Evolutionary conservation across 371 early-diverging fungal species (phyloP).

Genomic region (Haplosporangium sp.): DNA sequence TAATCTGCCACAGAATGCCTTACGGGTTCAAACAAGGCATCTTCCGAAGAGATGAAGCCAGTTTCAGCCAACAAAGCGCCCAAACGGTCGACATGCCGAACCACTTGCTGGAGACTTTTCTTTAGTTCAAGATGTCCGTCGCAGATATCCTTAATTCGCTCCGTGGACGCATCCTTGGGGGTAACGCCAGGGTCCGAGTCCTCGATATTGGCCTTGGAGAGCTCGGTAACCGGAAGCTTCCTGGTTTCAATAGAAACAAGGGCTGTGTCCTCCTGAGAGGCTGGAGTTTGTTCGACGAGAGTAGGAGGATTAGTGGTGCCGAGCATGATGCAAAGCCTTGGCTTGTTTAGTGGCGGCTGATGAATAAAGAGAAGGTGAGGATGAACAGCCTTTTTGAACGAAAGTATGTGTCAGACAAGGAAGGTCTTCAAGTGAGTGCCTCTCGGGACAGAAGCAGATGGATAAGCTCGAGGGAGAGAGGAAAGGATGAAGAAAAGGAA

Average conservation of each 20-base stretch:
- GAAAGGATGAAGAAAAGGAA: not conserved
- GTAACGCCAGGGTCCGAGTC: no score
- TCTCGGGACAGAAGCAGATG: not conserved
- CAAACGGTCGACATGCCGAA: conserved; percentile 16
- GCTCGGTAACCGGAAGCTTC: no score
- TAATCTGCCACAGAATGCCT: not conserved
- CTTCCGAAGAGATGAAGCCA: conserved; percentile 2
- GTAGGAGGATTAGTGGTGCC: not conserved
- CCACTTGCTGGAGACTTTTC: conserved; percentile 4
- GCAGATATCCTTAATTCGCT: not conserved
- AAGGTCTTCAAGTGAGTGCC: not conserved
- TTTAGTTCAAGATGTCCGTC: conserved; percentile 16
- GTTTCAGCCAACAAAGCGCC: not conserved
- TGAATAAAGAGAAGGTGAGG: not conserved
- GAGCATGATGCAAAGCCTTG: no score
- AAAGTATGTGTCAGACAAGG: not conserved
- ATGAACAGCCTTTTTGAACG: not conserved
- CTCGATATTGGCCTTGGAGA: no score
- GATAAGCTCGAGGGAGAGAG: not conserved
- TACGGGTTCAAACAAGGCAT: not conserved
- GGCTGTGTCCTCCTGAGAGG: not conserved
- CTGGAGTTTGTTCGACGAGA: not conserved
- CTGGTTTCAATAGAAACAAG: no score
- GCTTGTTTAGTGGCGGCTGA: not conserved
- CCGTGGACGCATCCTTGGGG: not conserved